Conservation (phyloP, 2,329 filamentous ascomycete species). For the Sporothrix phasma region DNA sequence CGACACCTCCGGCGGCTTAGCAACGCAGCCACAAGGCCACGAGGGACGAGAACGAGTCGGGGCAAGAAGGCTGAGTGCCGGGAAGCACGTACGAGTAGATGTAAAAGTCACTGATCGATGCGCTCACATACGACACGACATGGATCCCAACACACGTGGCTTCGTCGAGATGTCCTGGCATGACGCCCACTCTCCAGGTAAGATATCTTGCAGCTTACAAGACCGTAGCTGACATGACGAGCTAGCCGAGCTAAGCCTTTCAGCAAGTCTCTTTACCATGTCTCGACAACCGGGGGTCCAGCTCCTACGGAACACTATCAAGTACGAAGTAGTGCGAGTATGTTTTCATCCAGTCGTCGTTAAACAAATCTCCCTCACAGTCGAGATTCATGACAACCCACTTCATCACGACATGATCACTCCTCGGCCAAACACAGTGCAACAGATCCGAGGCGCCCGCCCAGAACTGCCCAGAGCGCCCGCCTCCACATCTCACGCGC, state of each 20-base stretch:
- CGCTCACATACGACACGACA: not conserved
- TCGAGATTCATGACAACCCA: not conserved
- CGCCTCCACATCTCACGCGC: not conserved
- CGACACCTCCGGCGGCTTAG: slow-evolving; percentile 5
- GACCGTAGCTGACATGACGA: too few relatives aligned
- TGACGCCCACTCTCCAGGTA: too few relatives aligned
- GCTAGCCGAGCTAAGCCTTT: too few relatives aligned
- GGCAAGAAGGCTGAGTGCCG: not conserved
- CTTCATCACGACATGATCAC: too few relatives aligned
- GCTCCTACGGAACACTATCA: too few relatives aligned
- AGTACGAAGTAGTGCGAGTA: too few relatives aligned
- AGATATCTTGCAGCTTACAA: too few relatives aligned
- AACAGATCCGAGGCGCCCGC: not conserved
- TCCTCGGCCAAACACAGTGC: not conserved
- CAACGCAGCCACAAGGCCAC: not conserved
- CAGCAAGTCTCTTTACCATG: too few relatives aligned
- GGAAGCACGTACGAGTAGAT: not conserved
- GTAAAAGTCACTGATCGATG: not conserved
- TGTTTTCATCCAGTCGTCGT: too few relatives aligned
- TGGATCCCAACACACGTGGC: not conserved
- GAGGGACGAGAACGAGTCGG: not conserved
- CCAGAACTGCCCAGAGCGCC: not conserved
- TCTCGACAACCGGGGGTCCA: too few relatives aligned
- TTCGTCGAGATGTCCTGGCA: too few relatives aligned
- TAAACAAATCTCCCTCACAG: not conserved